Evolutionary conservation across 495 filamentous ascomycete genomes (phyloP), one percentile per base, ranked within the genome.

Genomic region (Aspergillus incahuasiensis): DNA sequence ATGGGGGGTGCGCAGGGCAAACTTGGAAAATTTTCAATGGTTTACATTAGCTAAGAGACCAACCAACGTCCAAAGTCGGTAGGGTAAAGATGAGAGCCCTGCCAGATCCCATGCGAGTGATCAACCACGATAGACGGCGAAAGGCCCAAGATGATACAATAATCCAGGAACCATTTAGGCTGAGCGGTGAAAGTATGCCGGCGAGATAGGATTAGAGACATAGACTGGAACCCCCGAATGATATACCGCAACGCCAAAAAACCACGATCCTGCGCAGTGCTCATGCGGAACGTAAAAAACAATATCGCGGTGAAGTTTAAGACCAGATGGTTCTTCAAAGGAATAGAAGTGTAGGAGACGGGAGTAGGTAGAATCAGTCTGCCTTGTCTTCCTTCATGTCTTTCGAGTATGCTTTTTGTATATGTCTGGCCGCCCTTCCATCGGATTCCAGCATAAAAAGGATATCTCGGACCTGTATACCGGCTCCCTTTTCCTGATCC

Each of bases 371-470:
- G 19, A n/a, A 39, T 69, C 56, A 76, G 20, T 63, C 64, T 43
- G 62, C 32, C 44, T 67, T 69, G 45, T 77, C 73, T 55, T 77
- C 74, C 63, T 70, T 75, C 42, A 72, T 58, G 59, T 76, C 73
- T 47, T 71, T 76, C 24, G 68, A 66, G 38, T 76, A 78, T 16
- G 71, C 74, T 52, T 72, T 70, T 58, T 78, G 74, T 19, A 78
- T 63, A 61, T 78, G 74, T 22, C 71, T 69, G 16, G 67, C 66
- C 15, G 67, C 74, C 55, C 74, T 68, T 16, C 78, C 71, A 61
- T 81, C 78, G 15, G 69, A 63, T 57, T 81, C 79, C 15, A 80
- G 67, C 63, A 78, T 77, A 46, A 76, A 78, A 20, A 81, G 52
- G 11, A 81, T 62, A 59, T 81, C 79, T 34, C 79, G 68, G 19